phyloP scores from a whole-genome alignment of 2,329 filamentous ascomycete genomes.

The Colletotrichum agaves region DNA sequence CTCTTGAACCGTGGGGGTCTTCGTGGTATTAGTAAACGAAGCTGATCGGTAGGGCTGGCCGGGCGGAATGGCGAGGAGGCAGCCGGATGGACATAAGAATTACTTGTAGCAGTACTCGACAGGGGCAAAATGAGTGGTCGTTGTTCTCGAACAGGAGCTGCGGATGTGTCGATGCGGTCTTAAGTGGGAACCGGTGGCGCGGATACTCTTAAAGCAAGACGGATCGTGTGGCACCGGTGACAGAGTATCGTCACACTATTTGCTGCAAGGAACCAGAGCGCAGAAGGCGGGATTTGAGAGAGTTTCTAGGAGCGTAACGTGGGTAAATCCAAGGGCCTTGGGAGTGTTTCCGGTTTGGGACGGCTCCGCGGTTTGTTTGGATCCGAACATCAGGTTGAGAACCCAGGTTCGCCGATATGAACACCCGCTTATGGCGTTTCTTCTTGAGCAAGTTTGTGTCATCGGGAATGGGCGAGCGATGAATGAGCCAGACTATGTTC shows the following conservation, averaged over 20 bases:
- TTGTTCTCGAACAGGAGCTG: neutral
- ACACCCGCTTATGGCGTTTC: neutral
- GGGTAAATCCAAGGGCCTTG: slow-evolving; percentile 17
- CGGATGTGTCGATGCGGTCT: neutral
- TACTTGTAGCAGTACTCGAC: neutral
- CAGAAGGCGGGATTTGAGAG: slow-evolving; percentile 19
- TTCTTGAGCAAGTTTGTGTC: slow-evolving; percentile 29
- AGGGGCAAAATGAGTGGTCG: neutral
- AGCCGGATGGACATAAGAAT: too few species aligned
- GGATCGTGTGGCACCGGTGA: slow-evolving; percentile 10
- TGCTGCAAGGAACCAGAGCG: slow-evolving; percentile 13
- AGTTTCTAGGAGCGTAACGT: neutral
- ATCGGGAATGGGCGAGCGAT: slow-evolving; percentile 6
- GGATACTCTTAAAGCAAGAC: slow-evolving; percentile 5
- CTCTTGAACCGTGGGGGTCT: neutral
- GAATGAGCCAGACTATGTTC: neutral
- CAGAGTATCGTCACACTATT: slow-evolving; percentile 15
- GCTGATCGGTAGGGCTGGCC: neutral
- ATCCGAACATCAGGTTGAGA: neutral
- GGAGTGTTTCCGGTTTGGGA: slow-evolving; percentile 23
- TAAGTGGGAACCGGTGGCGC: neutral
- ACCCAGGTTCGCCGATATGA: neutral
- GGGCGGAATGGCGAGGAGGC: neutral
- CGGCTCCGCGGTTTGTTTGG: slow-evolving; percentile 19
- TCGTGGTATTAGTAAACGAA: neutral